phyloP scores from a whole-genome alignment of 306 rosid species.

The Fragaria ananassa region DNA sequence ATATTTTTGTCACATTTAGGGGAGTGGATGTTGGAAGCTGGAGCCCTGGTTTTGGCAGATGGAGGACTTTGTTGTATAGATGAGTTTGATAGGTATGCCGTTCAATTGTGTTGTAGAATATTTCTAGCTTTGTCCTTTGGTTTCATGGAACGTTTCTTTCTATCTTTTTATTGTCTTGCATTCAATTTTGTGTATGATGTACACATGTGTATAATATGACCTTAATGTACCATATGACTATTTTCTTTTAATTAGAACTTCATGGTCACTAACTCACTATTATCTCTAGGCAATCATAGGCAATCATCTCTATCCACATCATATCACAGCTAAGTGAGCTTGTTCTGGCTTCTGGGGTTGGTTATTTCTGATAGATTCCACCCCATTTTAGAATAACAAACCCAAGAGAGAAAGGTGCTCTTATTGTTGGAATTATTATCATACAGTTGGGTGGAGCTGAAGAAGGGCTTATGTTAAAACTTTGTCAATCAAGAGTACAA shows the following conservation, averaged over 20 bases:
- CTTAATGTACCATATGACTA: background rate
- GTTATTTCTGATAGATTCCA: too few species aligned
- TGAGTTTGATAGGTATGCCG: constrained; percentile 79
- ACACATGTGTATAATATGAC: background rate
- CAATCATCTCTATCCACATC: background rate
- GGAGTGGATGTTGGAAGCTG: constrained; percentile 98
- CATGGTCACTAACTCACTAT: background rate
- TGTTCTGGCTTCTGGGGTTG: too few species aligned
- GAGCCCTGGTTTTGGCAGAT: constrained; percentile 97
- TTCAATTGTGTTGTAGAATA: background rate
- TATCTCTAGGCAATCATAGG: background rate
- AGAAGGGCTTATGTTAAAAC: too few species aligned
- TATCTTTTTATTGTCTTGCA: background rate
- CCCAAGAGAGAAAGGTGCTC: background rate
- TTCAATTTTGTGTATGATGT: background rate
- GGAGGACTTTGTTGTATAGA: constrained; percentile 98
- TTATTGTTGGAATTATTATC: too few species aligned
- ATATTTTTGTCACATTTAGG: constrained; percentile 44
- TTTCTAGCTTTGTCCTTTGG: background rate
- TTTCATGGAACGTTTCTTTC: background rate
- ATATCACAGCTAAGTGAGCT: too few species aligned
- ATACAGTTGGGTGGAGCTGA: too few species aligned
- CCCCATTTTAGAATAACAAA: too few species aligned
- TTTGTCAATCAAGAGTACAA: too few species aligned
- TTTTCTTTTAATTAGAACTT: background rate